Evolutionary conservation across 306 rosid genomes (phyloP), one percentile per base, ranked within the genome.

Genomic region (Canavalia gladiata): DNA sequence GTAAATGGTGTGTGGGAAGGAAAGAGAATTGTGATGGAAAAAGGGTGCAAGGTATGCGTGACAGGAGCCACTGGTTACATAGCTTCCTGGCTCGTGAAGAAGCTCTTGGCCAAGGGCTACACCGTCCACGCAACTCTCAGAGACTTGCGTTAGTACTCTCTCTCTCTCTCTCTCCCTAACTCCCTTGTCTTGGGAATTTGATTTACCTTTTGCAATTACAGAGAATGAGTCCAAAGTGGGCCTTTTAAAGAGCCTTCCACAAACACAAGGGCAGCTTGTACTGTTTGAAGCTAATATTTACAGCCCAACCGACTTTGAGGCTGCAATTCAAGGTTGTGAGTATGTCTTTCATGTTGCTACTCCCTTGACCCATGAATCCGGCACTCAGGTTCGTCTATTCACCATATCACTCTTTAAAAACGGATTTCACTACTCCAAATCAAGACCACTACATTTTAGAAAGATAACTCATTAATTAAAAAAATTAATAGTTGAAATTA

Each of bases 291-390:
- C 89, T 8, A 90, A 87, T 56, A 41, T 87, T 13, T 87, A 89
- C 73, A 41, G 83, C 35, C 85, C 89, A n/a, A 1, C 1, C 45
- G 82, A 59, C 0, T 89, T 89, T n/a, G 79, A 58, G 1, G 49
- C 55, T 0, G 87, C 89, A 9, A 83, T 85, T 66, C 6, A 71
- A 35, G 89, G 85, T 0, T 89, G 90, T 34, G 72, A 87, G 5
- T 87, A 74, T 81, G 92, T 87, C 50, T 87, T 87, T 54, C 92
- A 87, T 47, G 78, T 89, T 55, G 89, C 90, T 45, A 89, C 88
- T 33, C 90, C 92, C 1, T 0, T 78, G 55, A 55, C 0, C 29
- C 88, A 89, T 51, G 8, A 75, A 62, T 1, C 68, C 3, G 72
- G 60, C 71, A 83, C 83, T 54, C 80, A 82, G 87, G 90, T 87